Conservation (phyloP, 768 basidiomycete genomes). For the Suillus bovinus region DNA sequence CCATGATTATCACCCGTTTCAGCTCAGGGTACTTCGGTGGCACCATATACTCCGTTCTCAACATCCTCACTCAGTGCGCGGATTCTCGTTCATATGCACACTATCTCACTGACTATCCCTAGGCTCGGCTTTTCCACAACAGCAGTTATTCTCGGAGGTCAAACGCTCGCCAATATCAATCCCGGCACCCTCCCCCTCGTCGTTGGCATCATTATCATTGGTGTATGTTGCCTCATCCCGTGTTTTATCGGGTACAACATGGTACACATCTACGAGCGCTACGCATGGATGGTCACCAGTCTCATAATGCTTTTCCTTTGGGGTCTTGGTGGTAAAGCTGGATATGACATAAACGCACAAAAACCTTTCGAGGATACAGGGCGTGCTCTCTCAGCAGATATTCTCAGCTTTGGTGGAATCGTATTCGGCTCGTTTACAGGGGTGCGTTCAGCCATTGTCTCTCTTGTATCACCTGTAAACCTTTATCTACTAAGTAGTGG, state of each 20-base stretch:
- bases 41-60: constrained; percentile 50
- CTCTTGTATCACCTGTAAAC: not conserved
- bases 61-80: constrained; percentile 49
- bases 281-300: constrained; percentile 50
- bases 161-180: constrained; percentile 49
- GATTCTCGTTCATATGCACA: not conserved
- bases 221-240: constrained; percentile 41
- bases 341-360: constrained; percentile 46
- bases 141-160: constrained; percentile 53
- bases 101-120: not conserved
- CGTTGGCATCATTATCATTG: constrained; percentile 49
- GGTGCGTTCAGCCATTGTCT: constrained; percentile 20
- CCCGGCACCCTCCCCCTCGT: constrained; percentile 45
- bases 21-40: constrained; percentile 51
- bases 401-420: constrained; percentile 54
- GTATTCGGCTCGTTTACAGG: constrained; percentile 50
- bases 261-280: constrained; percentile 53
- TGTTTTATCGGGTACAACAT: constrained; percentile 49
- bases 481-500: constrained; percentile 35
- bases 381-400: constrained; percentile 33
- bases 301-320: constrained; percentile 53
- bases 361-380: constrained; percentile 45
- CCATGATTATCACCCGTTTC: constrained; percentile 53
- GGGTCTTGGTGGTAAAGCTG: constrained; percentile 48
- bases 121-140: constrained; percentile 52